Evolutionary conservation across 2,329 filamentous ascomycete species (phyloP).

Genomic region (Ophiostoma himal-ulmi): DNA sequence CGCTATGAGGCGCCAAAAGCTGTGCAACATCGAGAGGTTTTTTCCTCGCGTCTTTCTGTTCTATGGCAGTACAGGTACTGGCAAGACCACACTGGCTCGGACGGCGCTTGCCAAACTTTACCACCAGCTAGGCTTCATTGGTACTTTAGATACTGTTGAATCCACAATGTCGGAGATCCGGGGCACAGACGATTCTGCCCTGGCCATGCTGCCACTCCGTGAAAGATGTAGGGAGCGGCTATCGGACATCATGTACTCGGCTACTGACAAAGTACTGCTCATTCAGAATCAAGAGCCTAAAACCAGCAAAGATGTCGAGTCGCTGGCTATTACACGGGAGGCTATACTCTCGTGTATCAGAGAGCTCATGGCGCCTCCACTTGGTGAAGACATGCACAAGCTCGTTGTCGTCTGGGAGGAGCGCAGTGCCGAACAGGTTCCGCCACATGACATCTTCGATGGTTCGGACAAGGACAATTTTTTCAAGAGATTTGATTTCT

Average conservation of each 20-base stretch:
- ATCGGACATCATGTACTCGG: background rate
- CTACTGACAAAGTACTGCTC: background rate
- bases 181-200: background rate
- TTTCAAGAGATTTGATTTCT: background rate
- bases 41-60: background rate
- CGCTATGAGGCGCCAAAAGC: background rate
- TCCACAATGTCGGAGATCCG: background rate
- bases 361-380: background rate
- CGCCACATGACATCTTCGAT: background rate
- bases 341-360: background rate
- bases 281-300: background rate
- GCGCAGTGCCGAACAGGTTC: background rate
- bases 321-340: background rate
- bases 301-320: background rate
- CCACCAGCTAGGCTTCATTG: background rate
- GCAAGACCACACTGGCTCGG: background rate
- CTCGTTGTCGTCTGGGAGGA: background rate
- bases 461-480: background rate
- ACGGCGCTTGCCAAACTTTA: background rate
- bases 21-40: background rate
- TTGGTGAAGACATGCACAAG: background rate
- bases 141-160: background rate
- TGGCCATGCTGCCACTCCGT: background rate
- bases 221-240: background rate
- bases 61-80: background rate